Evolutionary conservation across 306 rosid species (phyloP).

Genomic region (Cyclanthera cordifolia): DNA sequence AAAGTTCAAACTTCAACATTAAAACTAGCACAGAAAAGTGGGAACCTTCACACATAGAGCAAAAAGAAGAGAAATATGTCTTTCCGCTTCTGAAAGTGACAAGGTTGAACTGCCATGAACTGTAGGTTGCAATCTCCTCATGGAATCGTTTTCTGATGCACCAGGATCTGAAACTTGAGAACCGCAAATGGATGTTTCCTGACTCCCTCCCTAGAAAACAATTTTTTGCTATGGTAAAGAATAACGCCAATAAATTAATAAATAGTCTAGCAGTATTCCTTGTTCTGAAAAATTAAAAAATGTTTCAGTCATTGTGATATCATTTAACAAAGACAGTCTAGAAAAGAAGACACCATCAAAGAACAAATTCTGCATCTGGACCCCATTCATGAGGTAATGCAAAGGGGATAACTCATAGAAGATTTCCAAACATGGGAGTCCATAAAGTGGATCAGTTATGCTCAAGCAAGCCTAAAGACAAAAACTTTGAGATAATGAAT

Average conservation of each 20-base stretch:
- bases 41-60: slow-evolving; percentile 83
- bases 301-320: background rate
- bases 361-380: background rate
- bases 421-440: background rate
- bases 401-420: background rate
- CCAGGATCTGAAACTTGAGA: slow-evolving; percentile 47
- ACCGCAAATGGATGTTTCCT: slow-evolving; percentile 40
- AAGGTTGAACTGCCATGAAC: slow-evolving; percentile 30
- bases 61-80: slow-evolving; percentile 72
- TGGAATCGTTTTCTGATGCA: slow-evolving; percentile 45
- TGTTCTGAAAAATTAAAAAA: background rate
- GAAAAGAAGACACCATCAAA: background rate
- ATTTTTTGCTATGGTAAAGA: background rate
- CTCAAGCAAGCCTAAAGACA: background rate
- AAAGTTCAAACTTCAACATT: background rate
- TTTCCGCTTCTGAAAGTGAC: slow-evolving; percentile 70
- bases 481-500: background rate
- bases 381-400: background rate
- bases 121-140: slow-evolving; percentile 24
- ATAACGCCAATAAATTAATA: background rate
- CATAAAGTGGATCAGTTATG: background rate
- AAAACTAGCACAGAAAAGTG: slow-evolving; percentile 9
- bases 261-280: background rate
- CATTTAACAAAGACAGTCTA: background rate
- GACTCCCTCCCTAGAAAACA: slow-evolving; percentile 49